Evolutionary conservation across 352 stramenopile species (phyloP), one percentile per base, ranked within the genome.

Genomic region (Pythium brassicae): DNA sequence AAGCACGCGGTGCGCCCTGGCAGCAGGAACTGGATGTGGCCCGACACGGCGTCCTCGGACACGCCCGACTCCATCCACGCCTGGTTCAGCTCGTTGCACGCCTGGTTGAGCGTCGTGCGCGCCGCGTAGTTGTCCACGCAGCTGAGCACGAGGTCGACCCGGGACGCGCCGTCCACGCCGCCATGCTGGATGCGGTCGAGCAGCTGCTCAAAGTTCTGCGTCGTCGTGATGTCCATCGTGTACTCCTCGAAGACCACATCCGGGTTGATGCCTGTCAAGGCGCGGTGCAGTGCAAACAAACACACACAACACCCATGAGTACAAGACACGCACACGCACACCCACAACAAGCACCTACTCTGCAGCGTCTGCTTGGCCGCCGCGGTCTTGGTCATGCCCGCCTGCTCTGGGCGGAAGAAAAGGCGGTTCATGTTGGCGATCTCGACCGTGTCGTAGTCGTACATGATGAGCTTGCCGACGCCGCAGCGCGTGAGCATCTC

Each of bases 401-500:
- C 84, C 60, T 96, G 86, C 57, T 93, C 79, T 3, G 86, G 86
- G 4, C 84, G 83, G 62, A 95, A 96, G 71, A 96, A 96, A 32
- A 96, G 66, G 34, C 87, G 86, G 65, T 96, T 96, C 87, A 96
- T 96, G 57, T 96, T 96, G 51, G 83, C 87, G 53, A 95, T 75
- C 71, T 95, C 87, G 47, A 96, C 87, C 26, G 68, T 87, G 66
- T 96, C 87, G 64, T 95, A 96, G 70, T 96, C 87, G 26, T 59
- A 69, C 62, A 96, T 77, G 59, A 96, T 77, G 57, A 96, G 77
- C 64, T 95, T 95, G 56, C 87, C 87, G 52, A 95, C 83, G 62
- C 87, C 87, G 61, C 87, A 96, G 43, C 87, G 86, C 53, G 83
- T 91, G 56, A 96, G 76, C 87, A 96, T 96, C 67, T 96, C 87